Percentiles rank a stretch among this genome's conserved stretches.
Evolutionary conservation across 83 land plant genomes (phyloP).

Genomic region (Diphasiastrum complanatum): DNA sequence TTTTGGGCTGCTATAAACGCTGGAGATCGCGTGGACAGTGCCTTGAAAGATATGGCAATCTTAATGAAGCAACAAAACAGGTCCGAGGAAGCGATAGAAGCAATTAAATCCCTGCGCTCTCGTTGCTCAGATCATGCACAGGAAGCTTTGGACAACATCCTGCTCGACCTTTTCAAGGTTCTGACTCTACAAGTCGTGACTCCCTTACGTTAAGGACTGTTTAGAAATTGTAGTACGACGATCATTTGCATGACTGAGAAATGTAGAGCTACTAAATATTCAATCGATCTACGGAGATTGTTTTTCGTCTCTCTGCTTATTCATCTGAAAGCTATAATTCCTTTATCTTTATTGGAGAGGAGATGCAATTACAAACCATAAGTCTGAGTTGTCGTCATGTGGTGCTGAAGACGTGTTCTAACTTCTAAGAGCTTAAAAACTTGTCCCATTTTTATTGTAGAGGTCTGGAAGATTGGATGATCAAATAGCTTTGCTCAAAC

Average conservation of each 20-base stretch:
- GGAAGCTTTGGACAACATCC: conserved; percentile 88
- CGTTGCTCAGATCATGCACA: conserved; percentile 96
- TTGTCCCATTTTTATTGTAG: conserved; percentile 21
- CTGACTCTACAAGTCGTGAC: too few species aligned
- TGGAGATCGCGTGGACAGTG: conserved; percentile 93
- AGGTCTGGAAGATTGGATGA: conserved; percentile 96
- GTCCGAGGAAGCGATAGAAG: conserved; percentile 95
- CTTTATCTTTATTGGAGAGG: too few species aligned
- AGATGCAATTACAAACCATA: too few species aligned
- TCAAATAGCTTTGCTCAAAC: conserved; percentile 76
- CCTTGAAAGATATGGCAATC: conserved; percentile 97
- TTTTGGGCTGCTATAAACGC: conserved; percentile 99
- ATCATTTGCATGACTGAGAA: neutral
- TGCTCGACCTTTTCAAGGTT: conserved; percentile 94
- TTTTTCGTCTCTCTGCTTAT: too few species aligned
- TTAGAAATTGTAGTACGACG: neutral
- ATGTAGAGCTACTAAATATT: conserved; percentile 3
- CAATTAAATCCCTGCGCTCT: conserved; percentile 78
- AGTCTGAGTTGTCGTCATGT: too few species aligned
- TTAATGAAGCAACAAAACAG: conserved; percentile 98
- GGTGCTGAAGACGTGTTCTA: too few species aligned
- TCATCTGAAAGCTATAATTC: too few species aligned
- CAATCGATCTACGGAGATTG: neutral
- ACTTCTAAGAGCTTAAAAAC: too few species aligned
- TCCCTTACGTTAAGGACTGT: neutral